These are phyloP conservation scores for Daldinia eschscholtzii DNA, from an alignment of 2,329 filamentous ascomycete genomes.

Conservation along the genomic window DNA sequence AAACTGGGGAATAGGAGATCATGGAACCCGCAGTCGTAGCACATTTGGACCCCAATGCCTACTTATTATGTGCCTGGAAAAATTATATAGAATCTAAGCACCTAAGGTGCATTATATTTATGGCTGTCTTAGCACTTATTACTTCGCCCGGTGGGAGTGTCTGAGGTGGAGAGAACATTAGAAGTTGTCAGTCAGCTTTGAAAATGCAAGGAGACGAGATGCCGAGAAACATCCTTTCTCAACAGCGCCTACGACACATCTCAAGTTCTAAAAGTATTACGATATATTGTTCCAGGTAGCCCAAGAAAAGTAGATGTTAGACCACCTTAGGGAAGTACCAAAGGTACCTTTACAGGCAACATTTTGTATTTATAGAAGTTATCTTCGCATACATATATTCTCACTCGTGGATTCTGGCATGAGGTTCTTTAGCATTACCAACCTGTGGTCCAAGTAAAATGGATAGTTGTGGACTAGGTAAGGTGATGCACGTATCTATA, in stretches of 20 bases:
- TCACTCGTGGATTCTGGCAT: too few species aligned
- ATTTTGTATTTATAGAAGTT: background rate
- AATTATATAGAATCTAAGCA: background rate
- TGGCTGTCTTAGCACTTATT: background rate
- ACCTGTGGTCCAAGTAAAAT: background rate
- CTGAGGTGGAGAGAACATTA: background rate
- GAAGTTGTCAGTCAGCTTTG: background rate
- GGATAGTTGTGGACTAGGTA: background rate
- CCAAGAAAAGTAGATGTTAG: background rate
- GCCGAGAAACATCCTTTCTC: background rate
- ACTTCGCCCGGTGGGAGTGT: background rate
- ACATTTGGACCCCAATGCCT: background rate
- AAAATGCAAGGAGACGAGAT: background rate
- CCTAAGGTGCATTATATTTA: background rate
- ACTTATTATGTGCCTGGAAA: background rate
- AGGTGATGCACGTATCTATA: background rate
- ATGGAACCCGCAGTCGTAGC: background rate
- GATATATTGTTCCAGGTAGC: background rate
- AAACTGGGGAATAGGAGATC: background rate
- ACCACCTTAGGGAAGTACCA: too few species aligned
- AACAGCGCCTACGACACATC: background rate
- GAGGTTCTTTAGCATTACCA: too few species aligned
- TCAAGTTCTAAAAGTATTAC: too few species aligned
- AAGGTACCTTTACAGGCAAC: background rate
- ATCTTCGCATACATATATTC: too few species aligned